phyloP scores from a whole-genome alignment of 257 asterid genomes.

The Solanum dulcamara region DNA sequence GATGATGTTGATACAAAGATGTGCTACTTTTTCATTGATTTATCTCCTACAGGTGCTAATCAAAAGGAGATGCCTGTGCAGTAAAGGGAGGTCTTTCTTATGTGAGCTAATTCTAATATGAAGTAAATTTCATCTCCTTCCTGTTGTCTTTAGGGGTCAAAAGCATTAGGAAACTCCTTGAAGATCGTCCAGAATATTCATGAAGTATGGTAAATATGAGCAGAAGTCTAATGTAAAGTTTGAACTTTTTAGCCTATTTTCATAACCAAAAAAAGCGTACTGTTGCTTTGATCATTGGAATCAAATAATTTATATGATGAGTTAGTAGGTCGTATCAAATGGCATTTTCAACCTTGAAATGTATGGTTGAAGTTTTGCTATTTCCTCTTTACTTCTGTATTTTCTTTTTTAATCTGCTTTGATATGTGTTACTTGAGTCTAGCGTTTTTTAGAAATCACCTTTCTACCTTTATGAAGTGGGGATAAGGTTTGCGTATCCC shows the following conservation, averaged over 20 bases:
- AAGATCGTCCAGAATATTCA: background rate
- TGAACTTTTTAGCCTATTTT: background rate
- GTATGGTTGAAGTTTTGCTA: background rate
- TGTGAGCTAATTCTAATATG: slow-evolving; percentile 10
- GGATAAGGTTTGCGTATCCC: background rate
- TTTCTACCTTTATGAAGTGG: background rate
- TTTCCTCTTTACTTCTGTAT: background rate
- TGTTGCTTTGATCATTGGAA: background rate
- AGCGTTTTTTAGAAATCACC: background rate
- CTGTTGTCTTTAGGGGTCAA: background rate
- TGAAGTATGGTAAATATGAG: background rate
- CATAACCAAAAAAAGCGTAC: background rate
- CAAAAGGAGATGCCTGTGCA: slow-evolving; percentile 35
- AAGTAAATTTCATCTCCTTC: background rate
- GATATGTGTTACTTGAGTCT: background rate
- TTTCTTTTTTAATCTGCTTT: background rate
- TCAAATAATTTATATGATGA: background rate
- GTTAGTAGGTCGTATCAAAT: background rate
- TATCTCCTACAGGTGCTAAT: slow-evolving; percentile 74
- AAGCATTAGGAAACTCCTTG: slow-evolving; percentile 1
- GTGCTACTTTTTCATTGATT: slow-evolving; percentile 46
- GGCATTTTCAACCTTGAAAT: background rate
- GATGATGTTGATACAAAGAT: slow-evolving; percentile 34
- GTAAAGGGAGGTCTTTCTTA: slow-evolving; percentile 35
- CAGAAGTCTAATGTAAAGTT: background rate